Evolutionary conservation across 176 grass and related monocot genomes (phyloP).

Genomic region (Triticum dicoccoides): DNA sequence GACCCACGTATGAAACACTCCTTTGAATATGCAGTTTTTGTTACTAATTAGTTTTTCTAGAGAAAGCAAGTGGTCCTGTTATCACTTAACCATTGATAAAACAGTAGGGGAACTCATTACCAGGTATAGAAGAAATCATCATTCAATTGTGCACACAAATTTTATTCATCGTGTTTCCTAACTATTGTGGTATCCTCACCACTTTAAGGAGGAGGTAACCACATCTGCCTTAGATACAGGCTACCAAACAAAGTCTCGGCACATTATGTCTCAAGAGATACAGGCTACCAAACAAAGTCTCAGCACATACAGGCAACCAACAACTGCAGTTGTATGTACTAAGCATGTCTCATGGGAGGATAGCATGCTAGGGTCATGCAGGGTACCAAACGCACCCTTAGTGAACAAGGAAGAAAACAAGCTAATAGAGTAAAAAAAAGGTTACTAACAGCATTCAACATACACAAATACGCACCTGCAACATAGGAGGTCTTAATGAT

Average conservation of each 20-base stretch:
- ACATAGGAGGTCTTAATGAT: conserved; percentile 85
- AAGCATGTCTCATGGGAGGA: too few relatives aligned
- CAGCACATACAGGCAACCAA: too few relatives aligned
- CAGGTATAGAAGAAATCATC: not conserved
- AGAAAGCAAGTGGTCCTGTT: not conserved
- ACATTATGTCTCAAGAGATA: too few relatives aligned
- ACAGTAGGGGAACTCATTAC: not conserved
- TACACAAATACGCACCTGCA: conserved; percentile 62
- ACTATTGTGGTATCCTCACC: not conserved
- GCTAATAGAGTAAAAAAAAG: conserved; percentile 11
- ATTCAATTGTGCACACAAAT: not conserved
- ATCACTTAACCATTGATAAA: not conserved
- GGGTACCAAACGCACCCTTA: not conserved
- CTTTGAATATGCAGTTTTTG: not conserved
- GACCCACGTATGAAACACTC: not conserved
- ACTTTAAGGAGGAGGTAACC: too few relatives aligned
- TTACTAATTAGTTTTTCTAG: not conserved
- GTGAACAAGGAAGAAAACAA: conserved; percentile 13
- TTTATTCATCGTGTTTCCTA: not conserved
- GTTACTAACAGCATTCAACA: conserved; percentile 15
- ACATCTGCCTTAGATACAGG: too few relatives aligned
- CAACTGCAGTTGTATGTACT: too few relatives aligned
- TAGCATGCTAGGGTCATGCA: too few relatives aligned
- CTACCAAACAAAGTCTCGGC: too few relatives aligned
- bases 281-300: too few relatives aligned